Conservation (phyloP, 75 land plant genomes). For the Sequoia sempervirens region DNA sequence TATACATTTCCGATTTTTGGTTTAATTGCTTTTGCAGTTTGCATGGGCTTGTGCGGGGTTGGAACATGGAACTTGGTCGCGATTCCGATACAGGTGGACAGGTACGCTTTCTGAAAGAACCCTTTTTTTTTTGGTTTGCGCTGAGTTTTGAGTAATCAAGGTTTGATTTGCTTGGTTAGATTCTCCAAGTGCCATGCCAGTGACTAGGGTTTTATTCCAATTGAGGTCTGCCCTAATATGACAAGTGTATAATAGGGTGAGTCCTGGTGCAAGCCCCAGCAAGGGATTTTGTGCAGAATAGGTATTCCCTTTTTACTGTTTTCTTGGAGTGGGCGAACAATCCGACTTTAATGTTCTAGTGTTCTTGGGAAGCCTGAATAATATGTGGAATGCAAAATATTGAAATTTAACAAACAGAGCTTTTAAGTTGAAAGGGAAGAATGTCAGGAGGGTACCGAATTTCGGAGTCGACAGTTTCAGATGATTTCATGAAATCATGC, state of each 20-base stretch:
- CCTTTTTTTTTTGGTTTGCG: background rate
- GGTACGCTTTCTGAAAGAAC: slow-evolving; percentile 17
- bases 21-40: slow-evolving; percentile 27
- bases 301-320: background rate
- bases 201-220: background rate
- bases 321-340: background rate
- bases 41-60: slow-evolving; percentile 69
- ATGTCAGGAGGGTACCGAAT: no score
- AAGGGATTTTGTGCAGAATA: background rate
- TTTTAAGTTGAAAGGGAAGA: background rate
- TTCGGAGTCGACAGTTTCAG: background rate
- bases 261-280: background rate
- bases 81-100: slow-evolving; percentile 79
- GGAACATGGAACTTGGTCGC: slow-evolving; percentile 72
- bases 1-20: background rate
- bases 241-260: background rate
- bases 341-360: background rate
- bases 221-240: background rate
- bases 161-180: background rate
- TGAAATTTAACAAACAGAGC: background rate
- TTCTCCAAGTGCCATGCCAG: background rate
- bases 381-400: background rate
- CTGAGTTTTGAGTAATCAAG: background rate
- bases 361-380: background rate
- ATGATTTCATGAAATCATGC: no score